These are phyloP conservation scores for Graphilbum fragrans DNA, from an alignment of 2,329 filamentous ascomycete species.

Conservation along the genomic window DNA sequence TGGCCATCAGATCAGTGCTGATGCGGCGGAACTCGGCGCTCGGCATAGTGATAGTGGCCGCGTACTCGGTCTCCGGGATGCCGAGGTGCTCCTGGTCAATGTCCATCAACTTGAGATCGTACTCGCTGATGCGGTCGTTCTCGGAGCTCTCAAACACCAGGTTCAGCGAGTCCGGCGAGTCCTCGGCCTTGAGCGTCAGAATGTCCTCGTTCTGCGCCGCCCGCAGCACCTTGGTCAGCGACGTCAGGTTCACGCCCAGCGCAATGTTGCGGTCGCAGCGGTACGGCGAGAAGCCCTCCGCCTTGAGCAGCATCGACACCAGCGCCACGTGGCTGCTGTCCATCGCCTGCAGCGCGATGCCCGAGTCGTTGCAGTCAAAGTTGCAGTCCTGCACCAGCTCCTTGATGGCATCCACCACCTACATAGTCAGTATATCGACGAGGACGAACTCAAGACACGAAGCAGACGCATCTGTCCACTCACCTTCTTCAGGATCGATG, in stretches of 20 bases:
- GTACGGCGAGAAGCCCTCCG: conserved; percentile 87
- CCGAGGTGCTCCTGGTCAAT: conserved; percentile 99
- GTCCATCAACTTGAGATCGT: conserved; percentile 99
- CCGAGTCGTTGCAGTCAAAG: conserved; percentile 99
- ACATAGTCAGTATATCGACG: background rate
- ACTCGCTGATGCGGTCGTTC: conserved; percentile 90
- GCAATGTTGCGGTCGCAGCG: conserved; percentile 99
- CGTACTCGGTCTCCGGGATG: conserved; percentile 98
- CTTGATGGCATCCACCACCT: conserved; percentile 99
- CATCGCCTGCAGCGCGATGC: conserved; percentile 97
- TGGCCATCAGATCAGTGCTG: conserved; percentile 77
- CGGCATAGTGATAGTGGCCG: conserved; percentile 82
- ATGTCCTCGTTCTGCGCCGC: conserved; percentile 91
- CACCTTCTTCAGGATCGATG: conserved; percentile 89
- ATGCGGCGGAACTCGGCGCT: conserved; percentile 86
- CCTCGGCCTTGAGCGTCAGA: conserved; percentile 93
- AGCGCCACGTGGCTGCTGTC: conserved; percentile 99
- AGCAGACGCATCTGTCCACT: conserved; percentile 9
- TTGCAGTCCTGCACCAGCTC: conserved; percentile 99
- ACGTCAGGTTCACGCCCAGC: conserved; percentile 91
- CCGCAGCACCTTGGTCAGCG: conserved; percentile 92
- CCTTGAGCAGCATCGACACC: conserved; percentile 97
- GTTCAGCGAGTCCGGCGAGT: conserved; percentile 91
- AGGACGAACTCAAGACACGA: background rate
- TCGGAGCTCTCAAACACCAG: conserved; percentile 85